Percentiles rank a stretch among this genome's conserved stretches.
Evolutionary conservation across 176 grass and related monocot genomes (phyloP).

Genomic region (Eremochloa ophiuroides): DNA sequence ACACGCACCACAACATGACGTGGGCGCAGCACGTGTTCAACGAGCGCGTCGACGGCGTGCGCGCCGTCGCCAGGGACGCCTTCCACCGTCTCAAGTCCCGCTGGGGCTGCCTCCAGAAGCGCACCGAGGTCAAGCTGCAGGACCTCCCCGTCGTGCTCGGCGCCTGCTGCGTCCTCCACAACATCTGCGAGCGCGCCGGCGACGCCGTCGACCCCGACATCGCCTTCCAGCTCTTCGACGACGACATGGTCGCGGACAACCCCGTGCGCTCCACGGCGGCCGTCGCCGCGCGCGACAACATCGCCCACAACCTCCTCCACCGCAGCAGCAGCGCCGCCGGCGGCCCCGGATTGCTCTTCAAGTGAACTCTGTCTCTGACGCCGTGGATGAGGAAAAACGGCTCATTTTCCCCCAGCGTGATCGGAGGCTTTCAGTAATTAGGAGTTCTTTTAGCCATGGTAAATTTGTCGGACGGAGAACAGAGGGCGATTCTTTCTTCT

Average conservation of each 20-base stretch:
- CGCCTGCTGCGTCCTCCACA: conserved; percentile 85
- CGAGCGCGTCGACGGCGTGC: conserved; percentile 46
- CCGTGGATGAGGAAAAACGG: not conserved
- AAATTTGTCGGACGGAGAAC: conserved; percentile 21
- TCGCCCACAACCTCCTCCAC: conserved; percentile 79
- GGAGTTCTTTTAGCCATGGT: not conserved
- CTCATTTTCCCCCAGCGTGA: not conserved
- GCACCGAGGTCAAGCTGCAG: conserved; percentile 72
- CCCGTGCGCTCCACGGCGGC: conserved; percentile 43
- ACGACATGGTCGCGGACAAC: conserved; percentile 59
- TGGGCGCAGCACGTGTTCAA: conserved; percentile 88
- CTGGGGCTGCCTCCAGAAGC: conserved; percentile 76
- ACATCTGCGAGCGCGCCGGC: conserved; percentile 75
- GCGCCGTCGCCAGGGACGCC: conserved; percentile 39
- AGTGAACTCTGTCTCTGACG: not conserved
- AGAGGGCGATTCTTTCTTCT: conserved; percentile 7
- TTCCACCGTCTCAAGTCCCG: conserved; percentile 63
- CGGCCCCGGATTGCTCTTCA: conserved; percentile 18
- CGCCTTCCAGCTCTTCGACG: conserved; percentile 48
- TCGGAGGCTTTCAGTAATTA: not conserved
- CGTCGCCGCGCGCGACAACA: conserved; percentile 40
- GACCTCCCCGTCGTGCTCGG: conserved; percentile 70
- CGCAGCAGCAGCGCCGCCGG: not conserved
- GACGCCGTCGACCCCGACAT: conserved; percentile 45
- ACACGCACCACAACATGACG: conserved; percentile 72